A percentile compares a stretch with the other conserved stretches of the same genome.
These are phyloP conservation scores for Penicillium desertorum DNA, from an alignment of 495 filamentous ascomycete genomes.

Conservation along the genomic window DNA sequence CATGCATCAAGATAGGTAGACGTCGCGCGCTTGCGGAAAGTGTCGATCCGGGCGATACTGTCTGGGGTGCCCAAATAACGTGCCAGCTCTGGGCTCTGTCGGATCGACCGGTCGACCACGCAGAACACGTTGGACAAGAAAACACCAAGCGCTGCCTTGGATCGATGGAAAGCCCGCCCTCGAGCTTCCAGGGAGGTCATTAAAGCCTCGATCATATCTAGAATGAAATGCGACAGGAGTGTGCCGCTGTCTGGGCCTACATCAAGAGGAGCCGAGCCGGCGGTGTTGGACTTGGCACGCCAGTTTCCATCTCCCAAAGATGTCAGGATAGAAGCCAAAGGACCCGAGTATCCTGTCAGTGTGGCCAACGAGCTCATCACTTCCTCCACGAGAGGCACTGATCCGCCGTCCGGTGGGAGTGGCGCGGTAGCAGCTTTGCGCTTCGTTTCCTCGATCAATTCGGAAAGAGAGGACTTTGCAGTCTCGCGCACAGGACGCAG, in stretches of 20 bases:
- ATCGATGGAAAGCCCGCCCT: conserved; percentile 69
- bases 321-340: conserved; percentile 84
- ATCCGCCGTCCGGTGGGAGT: conserved; percentile 76
- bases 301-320: conserved; percentile 93
- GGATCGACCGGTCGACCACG: conserved; percentile 82
- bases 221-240: conserved; percentile 83
- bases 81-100: conserved; percentile 68
- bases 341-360: conserved; percentile 83
- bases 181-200: conserved; percentile 77
- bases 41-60: conserved; percentile 64
- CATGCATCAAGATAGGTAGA: conserved; percentile 83
- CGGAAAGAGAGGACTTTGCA: conserved; percentile 78
- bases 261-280: conserved; percentile 74
- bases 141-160: conserved; percentile 76
- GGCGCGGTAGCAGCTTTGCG: conserved; percentile 58
- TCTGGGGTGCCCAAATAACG: conserved; percentile 66
- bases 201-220: conserved; percentile 80
- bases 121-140: conserved; percentile 89
- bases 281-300: conserved; percentile 55
- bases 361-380: conserved; percentile 84
- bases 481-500: conserved; percentile 89
- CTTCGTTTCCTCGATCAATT: conserved; percentile 84
- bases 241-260: conserved; percentile 85
- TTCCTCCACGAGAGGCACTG: conserved; percentile 75
- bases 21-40: conserved; percentile 82